Conservation (phyloP, 2,329 filamentous ascomycete genomes). For the Botryosphaeria agaves region DNA sequence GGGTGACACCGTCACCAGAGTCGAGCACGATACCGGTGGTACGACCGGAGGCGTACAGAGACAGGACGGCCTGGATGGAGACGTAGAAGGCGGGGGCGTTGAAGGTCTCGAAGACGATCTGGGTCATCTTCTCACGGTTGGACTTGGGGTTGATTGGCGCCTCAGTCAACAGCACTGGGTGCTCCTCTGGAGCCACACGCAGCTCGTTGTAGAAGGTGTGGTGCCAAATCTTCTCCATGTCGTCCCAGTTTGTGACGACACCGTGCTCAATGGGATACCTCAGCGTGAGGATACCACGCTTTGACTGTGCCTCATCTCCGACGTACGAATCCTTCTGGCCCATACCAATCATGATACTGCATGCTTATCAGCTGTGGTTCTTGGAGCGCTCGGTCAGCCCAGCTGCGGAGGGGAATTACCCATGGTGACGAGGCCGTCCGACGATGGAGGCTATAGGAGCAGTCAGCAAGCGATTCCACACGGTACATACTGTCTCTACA, state of each 20-base stretch:
- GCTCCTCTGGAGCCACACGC: constrained; percentile 98
- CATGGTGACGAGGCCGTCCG: constrained; percentile 98
- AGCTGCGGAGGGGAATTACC: constrained; percentile 43
- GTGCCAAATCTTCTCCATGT: constrained; percentile 99
- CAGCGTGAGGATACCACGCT: constrained; percentile 99
- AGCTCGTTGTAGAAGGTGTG: constrained; percentile 99
- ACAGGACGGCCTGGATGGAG: constrained; percentile 98
- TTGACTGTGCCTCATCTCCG: constrained; percentile 99
- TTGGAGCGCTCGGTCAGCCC: constrained; percentile 6
- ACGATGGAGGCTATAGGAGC: constrained; percentile 74
- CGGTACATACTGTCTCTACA: too few species aligned
- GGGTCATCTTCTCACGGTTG: constrained; percentile 99
- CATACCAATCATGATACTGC: constrained; percentile 99
- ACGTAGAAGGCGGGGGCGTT: constrained; percentile 99
- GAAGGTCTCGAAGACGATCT: constrained; percentile 99
- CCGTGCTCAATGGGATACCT: constrained; percentile 99
- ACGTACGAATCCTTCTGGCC: constrained; percentile 99
- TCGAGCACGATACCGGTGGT: constrained; percentile 99
- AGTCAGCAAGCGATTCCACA: constrained; percentile 17
- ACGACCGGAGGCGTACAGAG: constrained; percentile 98
- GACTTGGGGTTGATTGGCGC: constrained; percentile 99
- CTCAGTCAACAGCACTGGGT: constrained; percentile 97
- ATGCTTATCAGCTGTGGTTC: constrained; percentile 20
- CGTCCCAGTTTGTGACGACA: constrained; percentile 99
- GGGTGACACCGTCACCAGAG: constrained; percentile 99